Evolutionary conservation across 1,139 yeast genomes (phyloP), one percentile per base, ranked within the genome.

Genomic region (Groenewaldozyma sp.): DNA sequence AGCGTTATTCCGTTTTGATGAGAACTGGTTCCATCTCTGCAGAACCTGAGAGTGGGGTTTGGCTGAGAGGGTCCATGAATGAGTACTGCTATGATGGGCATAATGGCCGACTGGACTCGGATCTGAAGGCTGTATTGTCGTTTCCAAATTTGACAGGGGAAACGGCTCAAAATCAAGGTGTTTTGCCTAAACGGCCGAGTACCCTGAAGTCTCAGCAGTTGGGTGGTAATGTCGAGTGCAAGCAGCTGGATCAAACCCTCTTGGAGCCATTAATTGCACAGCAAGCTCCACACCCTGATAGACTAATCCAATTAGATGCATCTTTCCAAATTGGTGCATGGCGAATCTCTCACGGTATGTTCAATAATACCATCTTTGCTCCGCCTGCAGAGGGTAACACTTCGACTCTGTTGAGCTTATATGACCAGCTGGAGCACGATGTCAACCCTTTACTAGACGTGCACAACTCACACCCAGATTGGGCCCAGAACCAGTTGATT

Each of bases 1-100:
- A 83, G 62, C 70, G 94, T 53, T 80, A 80, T 57, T 73, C 81
- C 3, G 76, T 76, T 1, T 56, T 77, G 45, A 49, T 78, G 19
- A 63, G 59, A 10, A 44, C 47, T 10, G 39, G 45, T 27, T 39
- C 41, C 14, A 18, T 31, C 21, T 36, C 35, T 7, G 22, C 24
- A 2, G 31, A 44, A 5, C 11, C 6, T 18, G 17, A 7, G 2
- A 47, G 48, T 17, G 40, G 47, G 28, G 57, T 54, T 48, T 65
- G 63, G 58, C 47, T 66, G 49, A 53, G 67, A 43, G 56, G 70
- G 26, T 49, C 55, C 41, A 51, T 68, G 58, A 53, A 68, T 51
- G 48, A 56, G 19, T 58, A 56, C 44, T 67, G 71, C 47, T 62
- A 65, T 39, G 63, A 60, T 7, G 56, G 54, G 10, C 45, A 49